Evolutionary conservation across 2,329 filamentous ascomycete genomes (phyloP).

Genomic region (Myriosclerotinia duriaeana): DNA sequence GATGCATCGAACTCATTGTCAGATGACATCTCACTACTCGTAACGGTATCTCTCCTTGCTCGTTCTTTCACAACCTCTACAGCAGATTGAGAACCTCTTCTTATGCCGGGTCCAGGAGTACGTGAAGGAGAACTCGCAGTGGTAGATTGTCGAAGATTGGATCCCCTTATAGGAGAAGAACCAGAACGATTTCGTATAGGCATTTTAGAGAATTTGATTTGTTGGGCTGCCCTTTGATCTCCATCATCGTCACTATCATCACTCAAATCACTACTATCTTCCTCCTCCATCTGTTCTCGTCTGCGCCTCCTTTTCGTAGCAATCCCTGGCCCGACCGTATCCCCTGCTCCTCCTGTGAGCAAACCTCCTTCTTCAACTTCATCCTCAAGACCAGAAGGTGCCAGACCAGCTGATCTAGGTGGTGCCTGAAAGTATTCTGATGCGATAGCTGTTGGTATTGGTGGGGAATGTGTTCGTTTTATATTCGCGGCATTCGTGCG

Average conservation of each 20-base stretch:
- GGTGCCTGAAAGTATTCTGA: slow-evolving; percentile 83
- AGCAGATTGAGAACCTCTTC: slow-evolving; percentile 70
- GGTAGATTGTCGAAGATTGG: slow-evolving; percentile 57
- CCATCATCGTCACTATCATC: slow-evolving; percentile 81
- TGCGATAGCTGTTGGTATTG: slow-evolving; percentile 78
- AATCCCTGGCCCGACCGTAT: slow-evolving; percentile 67
- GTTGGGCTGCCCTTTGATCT: slow-evolving; percentile 72
- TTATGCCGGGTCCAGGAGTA: slow-evolving; percentile 44
- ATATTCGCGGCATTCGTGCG: slow-evolving; percentile 69
- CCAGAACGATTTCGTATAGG: slow-evolving; percentile 81
- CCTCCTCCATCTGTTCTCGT: slow-evolving; percentile 70
- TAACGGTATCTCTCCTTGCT: slow-evolving; percentile 71
- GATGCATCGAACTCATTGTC: slow-evolving; percentile 75
- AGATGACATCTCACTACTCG: slow-evolving; percentile 79
- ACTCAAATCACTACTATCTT: slow-evolving; percentile 81
- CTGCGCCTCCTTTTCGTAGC: slow-evolving; percentile 65
- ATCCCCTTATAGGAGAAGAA: slow-evolving; percentile 78
- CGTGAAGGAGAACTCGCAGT: slow-evolving; percentile 74
- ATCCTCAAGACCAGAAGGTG: slow-evolving; percentile 58
- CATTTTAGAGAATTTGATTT: slow-evolving; percentile 97
- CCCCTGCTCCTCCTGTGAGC: slow-evolving; percentile 64
- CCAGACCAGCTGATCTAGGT: slow-evolving; percentile 56
- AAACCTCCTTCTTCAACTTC: slow-evolving; percentile 66
- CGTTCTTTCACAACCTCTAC: slow-evolving; percentile 69
- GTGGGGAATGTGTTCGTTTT: slow-evolving; percentile 81